These are phyloP conservation scores for Nicotiana paniculata DNA, from an alignment of 257 asterid species.

Conservation along the genomic window DNA sequence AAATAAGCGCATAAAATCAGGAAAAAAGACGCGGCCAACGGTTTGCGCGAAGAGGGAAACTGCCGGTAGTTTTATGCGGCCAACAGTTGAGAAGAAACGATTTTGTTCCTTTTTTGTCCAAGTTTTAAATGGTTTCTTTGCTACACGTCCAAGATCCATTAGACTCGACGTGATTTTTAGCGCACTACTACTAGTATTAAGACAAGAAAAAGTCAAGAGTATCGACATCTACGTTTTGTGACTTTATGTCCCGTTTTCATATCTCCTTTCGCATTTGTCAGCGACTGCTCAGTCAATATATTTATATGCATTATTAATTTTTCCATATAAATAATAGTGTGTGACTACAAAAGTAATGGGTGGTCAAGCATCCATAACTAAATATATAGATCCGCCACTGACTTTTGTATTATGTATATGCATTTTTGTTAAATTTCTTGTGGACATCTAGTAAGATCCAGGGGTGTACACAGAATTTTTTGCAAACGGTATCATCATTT, in stretches of 20 bases:
- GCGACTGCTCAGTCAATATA: too few relatives aligned
- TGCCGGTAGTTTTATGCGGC: conserved; percentile 49
- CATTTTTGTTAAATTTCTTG: too few relatives aligned
- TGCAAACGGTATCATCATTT: too few relatives aligned
- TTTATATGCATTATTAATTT: too few relatives aligned
- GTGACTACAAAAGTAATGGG: too few relatives aligned
- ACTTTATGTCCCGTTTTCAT: background rate
- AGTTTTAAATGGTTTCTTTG: background rate
- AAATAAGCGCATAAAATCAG: background rate
- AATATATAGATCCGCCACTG: too few relatives aligned
- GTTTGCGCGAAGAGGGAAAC: background rate
- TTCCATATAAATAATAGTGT: too few relatives aligned
- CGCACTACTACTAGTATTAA: background rate
- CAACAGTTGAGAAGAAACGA: conserved; percentile 6
- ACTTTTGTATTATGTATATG: too few relatives aligned
- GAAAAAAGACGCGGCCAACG: conserved; percentile 24
- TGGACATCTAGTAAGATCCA: too few relatives aligned
- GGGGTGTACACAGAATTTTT: too few relatives aligned
- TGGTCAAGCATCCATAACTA: too few relatives aligned
- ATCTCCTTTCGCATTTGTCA: background rate
- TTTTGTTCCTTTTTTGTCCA: background rate
- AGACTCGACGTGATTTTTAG: background rate
- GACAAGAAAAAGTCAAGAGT: background rate
- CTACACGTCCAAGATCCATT: background rate
- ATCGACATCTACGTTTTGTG: background rate